Percentiles rank a stretch among this genome's conserved stretches.
These are phyloP conservation scores for Termitomyces sp. DNA, from an alignment of 768 basidiomycete genomes.

Conservation along the genomic window DNA sequence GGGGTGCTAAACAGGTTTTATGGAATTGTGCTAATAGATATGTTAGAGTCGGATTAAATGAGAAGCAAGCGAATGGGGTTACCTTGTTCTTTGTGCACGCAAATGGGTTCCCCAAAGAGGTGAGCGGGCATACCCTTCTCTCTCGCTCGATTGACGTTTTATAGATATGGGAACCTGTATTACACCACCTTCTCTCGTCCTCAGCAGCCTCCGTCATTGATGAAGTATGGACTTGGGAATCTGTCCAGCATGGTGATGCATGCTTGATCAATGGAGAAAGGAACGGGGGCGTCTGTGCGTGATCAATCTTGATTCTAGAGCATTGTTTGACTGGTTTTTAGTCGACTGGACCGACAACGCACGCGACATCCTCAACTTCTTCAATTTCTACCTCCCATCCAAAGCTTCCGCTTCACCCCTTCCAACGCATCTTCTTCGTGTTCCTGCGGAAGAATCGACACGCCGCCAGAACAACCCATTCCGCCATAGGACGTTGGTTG, in stretches of 20 bases:
- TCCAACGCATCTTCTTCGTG: slow-evolving; percentile 48
- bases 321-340: slow-evolving; percentile 19
- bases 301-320: background rate
- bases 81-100: slow-evolving; percentile 80
- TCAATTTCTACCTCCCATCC: slow-evolving; percentile 61
- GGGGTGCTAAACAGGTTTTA: slow-evolving; percentile 37
- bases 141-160: background rate
- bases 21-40: slow-evolving; percentile 77
- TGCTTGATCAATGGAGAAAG: slow-evolving; percentile 57
- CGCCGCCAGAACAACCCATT: slow-evolving; percentile 44
- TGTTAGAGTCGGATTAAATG: slow-evolving; percentile 29
- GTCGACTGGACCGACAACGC: slow-evolving; percentile 76
- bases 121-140: slow-evolving; percentile 19
- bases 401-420: slow-evolving; percentile 25
- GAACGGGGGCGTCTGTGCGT: slow-evolving; percentile 57
- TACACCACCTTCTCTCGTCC: slow-evolving; percentile 45
- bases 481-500: slow-evolving; percentile 48
- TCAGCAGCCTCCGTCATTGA: slow-evolving; percentile 33
- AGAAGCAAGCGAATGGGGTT: slow-evolving; percentile 32
- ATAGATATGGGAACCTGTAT: slow-evolving; percentile 76
- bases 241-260: slow-evolving; percentile 83
- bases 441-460: slow-evolving; percentile 35
- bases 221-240: slow-evolving; percentile 83
- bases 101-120: slow-evolving; percentile 88
- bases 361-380: slow-evolving; percentile 75